A percentile compares a stretch with the other conserved stretches of the same genome.
These are phyloP conservation scores for Didymella pinodella DNA, from an alignment of 2,329 filamentous ascomycete species.

Conservation along the genomic window DNA sequence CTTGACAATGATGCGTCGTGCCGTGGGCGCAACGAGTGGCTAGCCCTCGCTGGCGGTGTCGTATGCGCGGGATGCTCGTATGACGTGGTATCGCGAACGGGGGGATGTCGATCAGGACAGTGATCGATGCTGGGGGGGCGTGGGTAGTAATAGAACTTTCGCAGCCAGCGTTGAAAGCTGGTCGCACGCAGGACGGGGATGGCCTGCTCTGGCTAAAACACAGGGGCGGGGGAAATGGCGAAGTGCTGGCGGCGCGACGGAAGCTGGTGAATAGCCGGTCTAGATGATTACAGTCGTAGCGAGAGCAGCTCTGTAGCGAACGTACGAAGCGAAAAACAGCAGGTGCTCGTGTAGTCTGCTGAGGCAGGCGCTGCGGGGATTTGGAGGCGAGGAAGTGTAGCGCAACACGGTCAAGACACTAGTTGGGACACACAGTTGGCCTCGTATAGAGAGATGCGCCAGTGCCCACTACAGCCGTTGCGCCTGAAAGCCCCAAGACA, in stretches of 20 bases:
- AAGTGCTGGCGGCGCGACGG: slow-evolving; percentile 17
- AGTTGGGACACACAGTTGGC: slow-evolving; percentile 10
- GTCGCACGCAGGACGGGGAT: slow-evolving; percentile 17
- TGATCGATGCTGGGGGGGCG: slow-evolving; percentile 13
- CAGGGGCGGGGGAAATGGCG: slow-evolving; percentile 14
- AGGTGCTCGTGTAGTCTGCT: slow-evolving; percentile 8
- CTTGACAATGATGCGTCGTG: slow-evolving; percentile 15
- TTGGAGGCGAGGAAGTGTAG: slow-evolving; percentile 13
- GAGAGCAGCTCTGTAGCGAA: slow-evolving; percentile 18
- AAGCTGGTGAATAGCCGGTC: slow-evolving; percentile 2
- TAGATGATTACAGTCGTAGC: not conserved
- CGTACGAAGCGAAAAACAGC: slow-evolving; percentile 16
- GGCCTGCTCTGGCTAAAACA: slow-evolving; percentile 22
- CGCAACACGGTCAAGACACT: slow-evolving; percentile 19
- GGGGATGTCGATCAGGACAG: not conserved
- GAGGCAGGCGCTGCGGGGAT: slow-evolving; percentile 18
- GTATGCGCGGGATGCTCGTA: slow-evolving; percentile 13
- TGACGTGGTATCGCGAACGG: slow-evolving; percentile 10
- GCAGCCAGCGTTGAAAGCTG: slow-evolving; percentile 9
- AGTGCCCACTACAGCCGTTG: slow-evolving; percentile 20
- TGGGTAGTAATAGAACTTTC: slow-evolving; percentile 8
- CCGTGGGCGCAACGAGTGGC: slow-evolving; percentile 13
- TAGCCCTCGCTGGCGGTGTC: slow-evolving; percentile 2
- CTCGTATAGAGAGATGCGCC: slow-evolving; percentile 19
- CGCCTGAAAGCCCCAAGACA: slow-evolving; percentile 10